Evolutionary conservation across 495 filamentous ascomycete genomes (phyloP).

Genomic region (Elasticomyces elasticus): DNA sequence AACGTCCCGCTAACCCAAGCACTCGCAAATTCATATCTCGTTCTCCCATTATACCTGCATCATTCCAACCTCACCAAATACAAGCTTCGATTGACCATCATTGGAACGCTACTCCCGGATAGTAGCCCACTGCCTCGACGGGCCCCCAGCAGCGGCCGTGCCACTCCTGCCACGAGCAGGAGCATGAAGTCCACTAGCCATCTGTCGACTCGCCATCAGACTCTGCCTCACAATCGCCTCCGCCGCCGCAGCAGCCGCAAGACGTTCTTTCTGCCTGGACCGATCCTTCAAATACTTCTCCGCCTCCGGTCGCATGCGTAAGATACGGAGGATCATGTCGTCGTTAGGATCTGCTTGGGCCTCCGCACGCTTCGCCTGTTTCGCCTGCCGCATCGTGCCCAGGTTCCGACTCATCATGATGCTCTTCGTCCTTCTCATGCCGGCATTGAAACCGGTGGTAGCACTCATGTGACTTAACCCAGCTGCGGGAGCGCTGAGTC

Average conservation of each 20-base stretch:
- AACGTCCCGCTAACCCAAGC: too few species aligned
- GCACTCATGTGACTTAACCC: constrained; percentile 39
- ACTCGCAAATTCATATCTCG: too few species aligned
- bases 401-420: constrained; percentile 93
- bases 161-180: neutral
- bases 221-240: constrained; percentile 93
- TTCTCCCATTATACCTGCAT: too few species aligned
- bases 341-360: constrained; percentile 94
- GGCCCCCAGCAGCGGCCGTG: neutral
- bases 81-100: neutral
- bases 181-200: neutral
- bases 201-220: constrained; percentile 51
- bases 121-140: constrained; percentile 14
- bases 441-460: constrained; percentile 57
- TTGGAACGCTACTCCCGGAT: constrained; percentile 17
- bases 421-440: constrained; percentile 69
- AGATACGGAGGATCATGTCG: constrained; percentile 93
- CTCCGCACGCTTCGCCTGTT: constrained; percentile 90
- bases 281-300: constrained; percentile 78
- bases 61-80: neutral
- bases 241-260: constrained; percentile 80
- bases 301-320: constrained; percentile 96
- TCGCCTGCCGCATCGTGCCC: constrained; percentile 89
- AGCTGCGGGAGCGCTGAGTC: constrained; percentile 61
- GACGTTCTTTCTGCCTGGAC: constrained; percentile 84